Evolutionary conservation across 257 asterid species (phyloP).

Genomic region (Salvia hispanica): DNA sequence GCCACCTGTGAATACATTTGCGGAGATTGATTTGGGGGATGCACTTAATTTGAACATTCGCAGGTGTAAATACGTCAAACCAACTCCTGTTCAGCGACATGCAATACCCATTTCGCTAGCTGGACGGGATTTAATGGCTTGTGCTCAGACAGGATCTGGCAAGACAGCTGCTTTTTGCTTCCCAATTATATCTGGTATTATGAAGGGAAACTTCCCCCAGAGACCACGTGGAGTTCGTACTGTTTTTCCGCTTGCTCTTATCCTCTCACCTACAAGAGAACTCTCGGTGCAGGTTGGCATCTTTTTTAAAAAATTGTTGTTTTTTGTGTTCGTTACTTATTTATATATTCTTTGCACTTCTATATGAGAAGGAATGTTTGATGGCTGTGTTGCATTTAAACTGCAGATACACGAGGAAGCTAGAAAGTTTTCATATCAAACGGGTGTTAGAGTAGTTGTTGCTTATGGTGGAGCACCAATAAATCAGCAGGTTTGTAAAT

Average conservation of each 20-base stretch:
- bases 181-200: conserved; percentile 83
- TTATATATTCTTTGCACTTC: background rate
- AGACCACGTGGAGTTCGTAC: conserved; percentile 77
- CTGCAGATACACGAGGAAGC: conserved; percentile 88
- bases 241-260: conserved; percentile 77
- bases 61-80: conserved; percentile 85
- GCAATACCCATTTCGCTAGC: conserved; percentile 81
- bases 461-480: conserved; percentile 90
- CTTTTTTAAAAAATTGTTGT: background rate
- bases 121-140: conserved; percentile 88
- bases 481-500: conserved; percentile 60
- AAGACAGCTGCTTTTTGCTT: conserved; percentile 94
- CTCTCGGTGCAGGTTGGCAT: conserved; percentile 76
- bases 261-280: conserved; percentile 87
- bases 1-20: conserved; percentile 79
- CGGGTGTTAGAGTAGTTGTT: conserved; percentile 78
- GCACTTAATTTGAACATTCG: conserved; percentile 70
- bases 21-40: conserved; percentile 84
- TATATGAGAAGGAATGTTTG: conserved; percentile 15
- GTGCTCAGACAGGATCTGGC: conserved; percentile 94
- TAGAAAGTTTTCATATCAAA: conserved; percentile 68
- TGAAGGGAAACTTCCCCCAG: conserved; percentile 54
- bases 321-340: no score
- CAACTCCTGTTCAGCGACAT: conserved; percentile 86
- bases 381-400: conserved; percentile 22